Evolutionary conservation across 805 yeast genomes (phyloP).

Genomic region (Spathaspora arborariae): DNA sequence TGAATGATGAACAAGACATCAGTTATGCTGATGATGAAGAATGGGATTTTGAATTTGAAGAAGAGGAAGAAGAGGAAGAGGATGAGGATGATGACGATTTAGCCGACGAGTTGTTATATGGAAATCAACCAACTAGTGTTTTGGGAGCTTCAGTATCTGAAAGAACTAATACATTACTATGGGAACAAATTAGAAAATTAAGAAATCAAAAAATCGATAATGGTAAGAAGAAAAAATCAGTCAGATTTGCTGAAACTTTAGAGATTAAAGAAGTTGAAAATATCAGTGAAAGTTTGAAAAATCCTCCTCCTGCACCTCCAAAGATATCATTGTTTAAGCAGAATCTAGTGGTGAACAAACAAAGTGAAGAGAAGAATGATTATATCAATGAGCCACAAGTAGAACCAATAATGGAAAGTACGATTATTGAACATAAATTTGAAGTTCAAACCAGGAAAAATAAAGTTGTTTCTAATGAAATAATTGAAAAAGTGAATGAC

Average conservation of each 20-base stretch:
- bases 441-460: not conserved
- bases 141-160: slow-evolving; percentile 1
- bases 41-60: slow-evolving; percentile 34
- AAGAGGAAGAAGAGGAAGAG: slow-evolving; percentile 22
- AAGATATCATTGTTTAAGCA: slow-evolving; percentile 12
- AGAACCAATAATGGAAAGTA: not conserved
- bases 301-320: slow-evolving; percentile 7
- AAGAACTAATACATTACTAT: slow-evolving; percentile 23
- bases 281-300: slow-evolving; percentile 45
- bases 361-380: slow-evolving; percentile 12
- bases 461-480: not conserved
- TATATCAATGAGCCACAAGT: slow-evolving; percentile 3
- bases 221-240: slow-evolving; percentile 41
- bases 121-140: not conserved
- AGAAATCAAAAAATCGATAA: slow-evolving; percentile 8
- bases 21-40: slow-evolving; percentile 31
- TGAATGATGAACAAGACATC: slow-evolving; percentile 27
- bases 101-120: slow-evolving; percentile 20
- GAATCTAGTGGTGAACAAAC: slow-evolving; percentile 11
- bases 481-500: not conserved
- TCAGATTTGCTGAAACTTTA: slow-evolving; percentile 48
- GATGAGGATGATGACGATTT: slow-evolving; percentile 26
- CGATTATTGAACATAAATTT: not conserved
- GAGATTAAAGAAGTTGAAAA: slow-evolving; percentile 61
- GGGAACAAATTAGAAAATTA: slow-evolving; percentile 37